Percentiles rank a stretch among this genome's conserved stretches.
Conservation (phyloP, 345 rosid species). For the Syzygium aqueum region DNA sequence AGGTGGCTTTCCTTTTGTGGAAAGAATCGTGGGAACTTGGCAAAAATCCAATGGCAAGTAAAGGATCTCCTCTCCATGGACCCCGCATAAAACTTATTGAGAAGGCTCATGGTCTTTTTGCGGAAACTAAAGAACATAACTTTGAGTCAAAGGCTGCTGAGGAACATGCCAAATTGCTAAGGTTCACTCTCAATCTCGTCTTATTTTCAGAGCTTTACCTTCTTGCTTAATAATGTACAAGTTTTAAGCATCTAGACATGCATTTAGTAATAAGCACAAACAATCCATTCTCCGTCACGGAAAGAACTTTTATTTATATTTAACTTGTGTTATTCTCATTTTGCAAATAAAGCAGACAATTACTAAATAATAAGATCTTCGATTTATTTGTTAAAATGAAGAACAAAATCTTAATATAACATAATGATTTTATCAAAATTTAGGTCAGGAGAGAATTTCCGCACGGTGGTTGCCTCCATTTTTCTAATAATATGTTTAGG, state of each 20-base stretch:
- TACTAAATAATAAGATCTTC: not conserved
- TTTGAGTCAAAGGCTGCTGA: conserved; percentile 98
- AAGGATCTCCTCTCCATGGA: conserved; percentile 88
- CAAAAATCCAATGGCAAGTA: conserved; percentile 94
- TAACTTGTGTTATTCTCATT: not conserved
- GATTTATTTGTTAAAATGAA: not conserved
- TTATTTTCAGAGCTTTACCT: not conserved
- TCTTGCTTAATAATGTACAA: not conserved
- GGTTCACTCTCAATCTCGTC: conserved; percentile 23
- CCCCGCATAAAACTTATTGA: conserved; percentile 95
- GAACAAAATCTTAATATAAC: not conserved
- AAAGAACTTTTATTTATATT: not conserved
- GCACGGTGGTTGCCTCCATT: not conserved
- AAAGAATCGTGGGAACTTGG: conserved; percentile 93
- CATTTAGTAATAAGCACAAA: not conserved
- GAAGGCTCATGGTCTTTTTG: conserved; percentile 62
- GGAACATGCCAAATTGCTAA: conserved; percentile 88
- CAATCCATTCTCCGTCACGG: not conserved
- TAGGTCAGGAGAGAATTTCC: not conserved
- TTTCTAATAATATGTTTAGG: not conserved
- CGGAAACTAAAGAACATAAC: conserved; percentile 84
- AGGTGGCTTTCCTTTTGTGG: conserved; percentile 93
- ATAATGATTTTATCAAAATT: not conserved
- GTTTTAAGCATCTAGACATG: not conserved
- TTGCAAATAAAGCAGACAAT: not conserved